Evolutionary conservation across 306 rosid species (phyloP).

Genomic region (Neltuma alba): DNA sequence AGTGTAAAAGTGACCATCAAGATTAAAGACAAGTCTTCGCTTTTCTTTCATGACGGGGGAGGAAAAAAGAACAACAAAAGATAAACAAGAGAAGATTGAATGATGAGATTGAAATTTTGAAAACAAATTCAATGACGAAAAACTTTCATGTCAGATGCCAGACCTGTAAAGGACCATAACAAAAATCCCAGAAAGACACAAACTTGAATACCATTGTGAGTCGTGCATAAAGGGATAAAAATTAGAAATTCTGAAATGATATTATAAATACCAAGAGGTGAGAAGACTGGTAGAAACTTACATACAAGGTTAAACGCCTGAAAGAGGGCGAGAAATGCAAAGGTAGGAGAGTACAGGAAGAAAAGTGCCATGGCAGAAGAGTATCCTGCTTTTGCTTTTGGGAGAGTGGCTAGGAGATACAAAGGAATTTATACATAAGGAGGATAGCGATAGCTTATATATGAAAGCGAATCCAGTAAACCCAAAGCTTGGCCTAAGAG

Average conservation of each 20-base stretch:
- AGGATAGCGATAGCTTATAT: background rate
- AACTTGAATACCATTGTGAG: background rate
- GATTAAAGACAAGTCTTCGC: background rate
- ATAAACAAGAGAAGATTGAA: background rate
- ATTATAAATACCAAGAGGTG: background rate
- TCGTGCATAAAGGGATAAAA: background rate
- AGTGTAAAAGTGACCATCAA: background rate
- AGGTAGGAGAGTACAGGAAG: slow-evolving; percentile 19
- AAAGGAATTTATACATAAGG: slow-evolving; percentile 11
- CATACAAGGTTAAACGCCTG: slow-evolving; percentile 48
- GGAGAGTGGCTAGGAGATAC: background rate
- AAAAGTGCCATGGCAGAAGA: slow-evolving; percentile 51
- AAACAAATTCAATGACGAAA: background rate
- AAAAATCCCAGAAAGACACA: background rate
- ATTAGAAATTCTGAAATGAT: background rate
- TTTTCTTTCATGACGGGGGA: too few species aligned
- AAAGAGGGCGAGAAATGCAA: slow-evolving; percentile 39
- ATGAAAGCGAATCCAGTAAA: background rate
- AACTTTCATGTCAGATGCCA: background rate
- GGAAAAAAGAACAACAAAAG: too few species aligned
- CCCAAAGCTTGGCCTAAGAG: background rate
- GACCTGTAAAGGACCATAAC: background rate
- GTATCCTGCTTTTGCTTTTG: slow-evolving; percentile 6
- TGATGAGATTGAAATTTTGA: background rate
- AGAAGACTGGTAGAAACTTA: slow-evolving; percentile 38